Conservation (phyloP, 805 yeast species). For the Candida broadrunensis region DNA sequence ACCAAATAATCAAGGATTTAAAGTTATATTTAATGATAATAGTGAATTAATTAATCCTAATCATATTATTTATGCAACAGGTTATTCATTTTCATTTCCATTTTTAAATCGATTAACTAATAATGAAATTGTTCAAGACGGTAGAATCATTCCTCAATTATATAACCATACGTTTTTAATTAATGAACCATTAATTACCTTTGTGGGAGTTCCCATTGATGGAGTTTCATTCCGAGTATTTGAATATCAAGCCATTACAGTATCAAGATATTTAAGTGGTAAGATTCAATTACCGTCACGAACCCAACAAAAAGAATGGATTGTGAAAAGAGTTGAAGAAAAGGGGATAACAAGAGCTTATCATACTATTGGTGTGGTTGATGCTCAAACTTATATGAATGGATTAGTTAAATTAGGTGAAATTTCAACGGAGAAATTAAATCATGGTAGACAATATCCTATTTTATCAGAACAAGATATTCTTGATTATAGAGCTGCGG, state of each 20-base stretch:
- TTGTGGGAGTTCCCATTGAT: constrained; percentile 60
- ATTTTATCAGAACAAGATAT: constrained; percentile 14
- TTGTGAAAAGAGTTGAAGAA: constrained; percentile 29
- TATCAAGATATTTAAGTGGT: constrained; percentile 61
- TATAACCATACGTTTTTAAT: constrained; percentile 60
- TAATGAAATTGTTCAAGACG: constrained; percentile 25
- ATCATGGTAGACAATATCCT: constrained; percentile 21
- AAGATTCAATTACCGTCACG: constrained; percentile 48
- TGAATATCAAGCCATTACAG: constrained; percentile 61
- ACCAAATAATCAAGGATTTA: constrained; percentile 28
- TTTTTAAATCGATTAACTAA: constrained; percentile 41
- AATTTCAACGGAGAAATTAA: constrained; percentile 8
- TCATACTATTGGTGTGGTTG: constrained; percentile 34
- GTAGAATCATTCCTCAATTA: constrained; percentile 34
- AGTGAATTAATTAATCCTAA: constrained; percentile 47
- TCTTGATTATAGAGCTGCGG: constrained; percentile 10
- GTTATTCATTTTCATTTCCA: constrained; percentile 67
- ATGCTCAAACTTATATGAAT: constrained; percentile 23
- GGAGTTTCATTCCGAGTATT: constrained; percentile 62
- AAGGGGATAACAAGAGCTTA: constrained; percentile 40
- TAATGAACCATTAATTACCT: constrained; percentile 61
- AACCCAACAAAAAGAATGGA: constrained; percentile 46
- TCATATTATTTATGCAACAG: constrained; percentile 66
- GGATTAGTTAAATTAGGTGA: constrained; percentile 21
- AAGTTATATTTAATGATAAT: constrained; percentile 50